A percentile compares a stretch with the other conserved stretches of the same genome.
Evolutionary conservation across 306 rosid species (phyloP).

Genomic region (Dalbergia cultrata): DNA sequence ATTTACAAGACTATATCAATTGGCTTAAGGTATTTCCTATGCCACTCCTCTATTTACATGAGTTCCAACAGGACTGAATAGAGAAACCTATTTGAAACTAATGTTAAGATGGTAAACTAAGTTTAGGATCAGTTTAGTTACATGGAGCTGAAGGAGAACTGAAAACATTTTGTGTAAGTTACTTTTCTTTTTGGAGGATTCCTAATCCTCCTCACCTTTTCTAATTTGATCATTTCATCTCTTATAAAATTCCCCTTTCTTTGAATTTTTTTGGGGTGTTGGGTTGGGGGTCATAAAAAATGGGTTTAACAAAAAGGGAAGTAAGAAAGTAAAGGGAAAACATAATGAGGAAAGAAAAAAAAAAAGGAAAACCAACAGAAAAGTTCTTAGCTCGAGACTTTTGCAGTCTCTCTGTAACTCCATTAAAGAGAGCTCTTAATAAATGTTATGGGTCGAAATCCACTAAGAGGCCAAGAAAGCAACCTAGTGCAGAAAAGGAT

Average conservation of each 20-base stretch:
- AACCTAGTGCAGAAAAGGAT: background rate
- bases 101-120: background rate
- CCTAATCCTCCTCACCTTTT: background rate
- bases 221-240: background rate
- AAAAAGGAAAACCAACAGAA: background rate
- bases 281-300: background rate
- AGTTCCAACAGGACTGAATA: background rate
- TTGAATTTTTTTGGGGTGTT: background rate
- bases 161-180: background rate
- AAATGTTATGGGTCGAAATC: background rate
- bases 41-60: too few species aligned
- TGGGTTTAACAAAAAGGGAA: background rate
- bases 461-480: background rate
- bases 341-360: background rate
- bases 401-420: background rate
- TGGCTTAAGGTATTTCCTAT: too few species aligned
- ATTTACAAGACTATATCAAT: too few species aligned
- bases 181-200: background rate
- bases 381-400: background rate
- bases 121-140: background rate
- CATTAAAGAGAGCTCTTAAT: background rate
- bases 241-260: background rate
- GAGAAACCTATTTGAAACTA: conserved; percentile 2
- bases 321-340: background rate
- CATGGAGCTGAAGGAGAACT: background rate